A percentile compares a stretch with the other conserved stretches of the same genome.
phyloP scores from a whole-genome alignment of 257 asterid species.

The Ilex asprella region DNA sequence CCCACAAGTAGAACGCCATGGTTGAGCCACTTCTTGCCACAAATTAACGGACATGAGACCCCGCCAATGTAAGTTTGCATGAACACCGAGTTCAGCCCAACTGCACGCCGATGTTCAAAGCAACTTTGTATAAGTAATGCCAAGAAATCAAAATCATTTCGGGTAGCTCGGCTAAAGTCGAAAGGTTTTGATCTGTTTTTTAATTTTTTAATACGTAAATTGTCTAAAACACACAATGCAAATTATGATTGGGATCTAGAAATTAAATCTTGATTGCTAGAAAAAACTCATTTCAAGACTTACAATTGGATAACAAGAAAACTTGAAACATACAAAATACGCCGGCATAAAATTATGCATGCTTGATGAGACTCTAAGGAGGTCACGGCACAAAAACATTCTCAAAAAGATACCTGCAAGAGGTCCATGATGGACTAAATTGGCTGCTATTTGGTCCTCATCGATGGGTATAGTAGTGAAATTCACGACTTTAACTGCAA shows the following conservation, averaged over 20 bases:
- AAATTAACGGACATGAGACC: conserved; percentile 75
- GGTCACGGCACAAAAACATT: neutral
- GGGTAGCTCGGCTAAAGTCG: no score
- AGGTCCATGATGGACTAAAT: conserved; percentile 66
- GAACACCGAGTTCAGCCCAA: conserved; percentile 73
- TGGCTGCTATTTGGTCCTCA: conserved; percentile 64
- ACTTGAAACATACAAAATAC: no score
- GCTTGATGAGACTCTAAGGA: no score
- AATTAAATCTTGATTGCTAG: no score
- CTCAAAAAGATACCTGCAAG: conserved; percentile 46
- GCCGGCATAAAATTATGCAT: no score
- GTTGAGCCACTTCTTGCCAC: conserved; percentile 47
- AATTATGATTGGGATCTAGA: no score
- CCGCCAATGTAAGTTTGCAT: conserved; percentile 91
- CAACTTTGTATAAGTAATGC: neutral
- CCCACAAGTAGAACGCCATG: conserved; percentile 82
- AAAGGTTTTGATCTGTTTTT: no score
- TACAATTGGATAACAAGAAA: no score
- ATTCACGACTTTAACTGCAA: conserved; percentile 44
- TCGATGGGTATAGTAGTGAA: conserved; percentile 49
- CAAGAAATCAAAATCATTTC: neutral
- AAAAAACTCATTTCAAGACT: no score
- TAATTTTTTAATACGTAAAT: no score
- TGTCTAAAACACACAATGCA: no score
- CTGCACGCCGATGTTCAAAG: conserved; percentile 22